phyloP scores from a whole-genome alignment of 1,139 yeast genomes.

The Candida neerlandica region DNA sequence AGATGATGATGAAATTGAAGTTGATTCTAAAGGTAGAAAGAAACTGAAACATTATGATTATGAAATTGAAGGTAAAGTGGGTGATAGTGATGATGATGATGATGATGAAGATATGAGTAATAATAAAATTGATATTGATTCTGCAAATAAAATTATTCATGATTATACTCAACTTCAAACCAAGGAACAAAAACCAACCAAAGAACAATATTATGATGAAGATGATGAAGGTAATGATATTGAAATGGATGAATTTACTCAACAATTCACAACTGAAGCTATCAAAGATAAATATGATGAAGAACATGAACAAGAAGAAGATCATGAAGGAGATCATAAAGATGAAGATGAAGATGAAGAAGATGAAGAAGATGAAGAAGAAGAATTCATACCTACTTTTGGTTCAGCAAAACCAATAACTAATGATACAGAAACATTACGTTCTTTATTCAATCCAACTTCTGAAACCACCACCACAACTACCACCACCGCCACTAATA shows the following conservation, averaged over 20 bases:
- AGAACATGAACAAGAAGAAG: slow-evolving; percentile 22
- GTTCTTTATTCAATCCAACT: slow-evolving; percentile 59
- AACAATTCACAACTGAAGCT: slow-evolving; percentile 32
- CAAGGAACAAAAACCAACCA: slow-evolving; percentile 26
- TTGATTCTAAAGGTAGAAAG: slow-evolving; percentile 51
- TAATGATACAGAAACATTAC: slow-evolving; percentile 59
- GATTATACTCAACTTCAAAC: slow-evolving; percentile 16
- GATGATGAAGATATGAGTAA: neutral
- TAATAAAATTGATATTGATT: slow-evolving; percentile 23
- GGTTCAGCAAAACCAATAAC: slow-evolving; percentile 30
- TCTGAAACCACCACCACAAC: slow-evolving; percentile 14
- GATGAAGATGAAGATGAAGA: slow-evolving; percentile 11
- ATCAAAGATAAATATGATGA: slow-evolving; percentile 27
- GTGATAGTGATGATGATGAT: slow-evolving; percentile 22
- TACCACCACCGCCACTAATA: slow-evolving; percentile 10
- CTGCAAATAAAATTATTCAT: slow-evolving; percentile 24
- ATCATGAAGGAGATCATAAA: slow-evolving; percentile 5
- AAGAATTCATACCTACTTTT: slow-evolving; percentile 56
- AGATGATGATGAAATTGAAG: slow-evolving; percentile 45
- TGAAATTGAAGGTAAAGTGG: slow-evolving; percentile 36
- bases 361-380: slow-evolving; percentile 13
- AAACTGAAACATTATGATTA: slow-evolving; percentile 38
- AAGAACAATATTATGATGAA: slow-evolving; percentile 45
- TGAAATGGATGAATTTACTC: slow-evolving; percentile 31
- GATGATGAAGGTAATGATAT: slow-evolving; percentile 43